Evolutionary conservation across 2,329 filamentous ascomycete genomes (phyloP).

Genomic region (Ascosphaera acerosa): DNA sequence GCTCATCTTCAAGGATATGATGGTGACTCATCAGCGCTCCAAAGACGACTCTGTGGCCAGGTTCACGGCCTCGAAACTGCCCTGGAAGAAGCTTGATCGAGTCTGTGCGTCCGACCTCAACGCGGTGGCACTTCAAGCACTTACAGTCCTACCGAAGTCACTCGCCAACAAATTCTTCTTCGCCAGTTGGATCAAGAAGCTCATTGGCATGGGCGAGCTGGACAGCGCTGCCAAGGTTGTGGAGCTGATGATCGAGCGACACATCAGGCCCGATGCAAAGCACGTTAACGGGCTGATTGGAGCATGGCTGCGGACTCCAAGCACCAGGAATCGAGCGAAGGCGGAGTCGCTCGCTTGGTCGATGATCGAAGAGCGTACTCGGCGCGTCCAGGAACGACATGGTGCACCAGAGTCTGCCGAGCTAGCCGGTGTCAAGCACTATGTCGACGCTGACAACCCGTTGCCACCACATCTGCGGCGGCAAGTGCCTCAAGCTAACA

Average conservation of each 20-base stretch:
- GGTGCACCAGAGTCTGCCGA: too few relatives aligned
- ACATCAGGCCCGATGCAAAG: constrained; percentile 41
- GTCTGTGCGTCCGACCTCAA: constrained; percentile 21
- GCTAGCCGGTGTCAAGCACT: constrained; percentile 30
- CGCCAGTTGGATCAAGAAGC: constrained; percentile 66
- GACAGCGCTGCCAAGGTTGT: constrained; percentile 48
- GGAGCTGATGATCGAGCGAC: constrained; percentile 45
- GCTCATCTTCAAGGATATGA: constrained; percentile 71
- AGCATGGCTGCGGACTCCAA: constrained; percentile 44
- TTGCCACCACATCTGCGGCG: constrained; percentile 18
- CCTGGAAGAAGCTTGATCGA: constrained; percentile 18
- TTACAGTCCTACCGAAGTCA: constrained; percentile 26
- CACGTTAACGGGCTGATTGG: constrained; percentile 65
- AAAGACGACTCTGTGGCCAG: constrained; percentile 20
- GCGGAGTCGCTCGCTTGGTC: constrained; percentile 47
- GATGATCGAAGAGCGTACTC: constrained; percentile 40
- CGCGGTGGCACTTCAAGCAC: constrained; percentile 22
- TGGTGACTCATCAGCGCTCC: constrained; percentile 32
- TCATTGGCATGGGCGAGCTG: constrained; percentile 46
- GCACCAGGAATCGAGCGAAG: constrained; percentile 26
- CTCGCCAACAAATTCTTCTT: constrained; percentile 57
- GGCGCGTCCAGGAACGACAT: not conserved
- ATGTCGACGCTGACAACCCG: constrained; percentile 1
- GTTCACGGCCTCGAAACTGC: constrained; percentile 17
- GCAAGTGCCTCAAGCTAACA: constrained; percentile 32